Conservation (phyloP, 768 basidiomycete genomes). For the Trametes punicea region DNA sequence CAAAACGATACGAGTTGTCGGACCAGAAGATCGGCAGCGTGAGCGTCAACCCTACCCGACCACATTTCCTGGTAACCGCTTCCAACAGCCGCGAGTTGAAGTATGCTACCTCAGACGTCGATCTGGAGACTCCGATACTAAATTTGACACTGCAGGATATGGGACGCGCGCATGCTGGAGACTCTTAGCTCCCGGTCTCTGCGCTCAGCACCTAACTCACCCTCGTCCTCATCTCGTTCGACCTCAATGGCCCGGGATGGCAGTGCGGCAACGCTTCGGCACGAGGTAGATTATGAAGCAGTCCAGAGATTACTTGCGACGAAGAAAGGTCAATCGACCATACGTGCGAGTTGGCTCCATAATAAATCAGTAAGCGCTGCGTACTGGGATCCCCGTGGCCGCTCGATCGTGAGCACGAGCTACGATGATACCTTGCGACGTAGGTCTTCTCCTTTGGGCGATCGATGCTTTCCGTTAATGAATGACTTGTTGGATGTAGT, state of each 20-base stretch:
- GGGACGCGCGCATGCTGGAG: conserved; percentile 72
- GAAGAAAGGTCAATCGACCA: conserved; percentile 46
- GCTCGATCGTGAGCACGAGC: conserved; percentile 77
- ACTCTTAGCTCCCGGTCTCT: conserved; percentile 25
- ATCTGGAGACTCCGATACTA: background rate
- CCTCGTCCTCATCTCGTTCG: background rate
- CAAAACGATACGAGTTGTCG: conserved; percentile 61
- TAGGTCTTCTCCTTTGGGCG: conserved; percentile 39
- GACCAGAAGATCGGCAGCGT: conserved; percentile 75
- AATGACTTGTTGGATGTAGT: too few species aligned
- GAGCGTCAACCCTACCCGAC: conserved; percentile 71
- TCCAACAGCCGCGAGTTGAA: conserved; percentile 72
- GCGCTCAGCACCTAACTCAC: conserved; percentile 7
- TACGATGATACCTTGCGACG: conserved; percentile 77
- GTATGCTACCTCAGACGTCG: conserved; percentile 37
- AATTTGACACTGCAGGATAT: conserved; percentile 49
- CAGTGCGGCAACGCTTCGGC: conserved; percentile 5
- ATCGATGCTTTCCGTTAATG: too few species aligned
- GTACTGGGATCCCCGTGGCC: conserved; percentile 82
- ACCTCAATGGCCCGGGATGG: conserved; percentile 9
- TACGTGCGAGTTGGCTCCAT: conserved; percentile 67
- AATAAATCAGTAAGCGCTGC: conserved; percentile 78
- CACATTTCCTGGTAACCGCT: conserved; percentile 66
- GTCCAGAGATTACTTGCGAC: conserved; percentile 51
- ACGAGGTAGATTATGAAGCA: conserved; percentile 38